Conservation (phyloP, 2,329 filamentous ascomycete species). For the Curvularia lunata region DNA sequence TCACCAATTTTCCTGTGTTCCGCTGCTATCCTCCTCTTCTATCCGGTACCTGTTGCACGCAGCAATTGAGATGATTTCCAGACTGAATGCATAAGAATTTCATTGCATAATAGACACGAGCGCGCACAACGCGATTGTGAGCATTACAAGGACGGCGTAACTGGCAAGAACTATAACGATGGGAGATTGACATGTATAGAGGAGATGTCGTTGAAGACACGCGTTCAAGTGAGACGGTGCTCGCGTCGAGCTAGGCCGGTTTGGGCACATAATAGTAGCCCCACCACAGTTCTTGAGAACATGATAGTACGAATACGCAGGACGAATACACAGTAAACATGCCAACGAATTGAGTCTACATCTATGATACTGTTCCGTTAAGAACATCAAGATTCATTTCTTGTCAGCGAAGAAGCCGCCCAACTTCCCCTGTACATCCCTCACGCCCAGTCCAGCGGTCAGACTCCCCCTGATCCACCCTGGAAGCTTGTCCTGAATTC, state of each 20-base stretch:
- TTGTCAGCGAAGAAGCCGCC: constrained; percentile 48
- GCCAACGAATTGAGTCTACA: background rate
- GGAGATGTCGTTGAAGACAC: constrained; percentile 16
- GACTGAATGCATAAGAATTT: background rate
- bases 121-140: background rate
- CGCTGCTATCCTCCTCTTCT: background rate
- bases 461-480: constrained; percentile 84
- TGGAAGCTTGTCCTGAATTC: constrained; percentile 81
- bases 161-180: background rate
- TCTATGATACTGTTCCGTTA: background rate
- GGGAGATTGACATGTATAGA: background rate
- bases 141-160: background rate
- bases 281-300: background rate
- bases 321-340: background rate
- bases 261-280: constrained; percentile 21
- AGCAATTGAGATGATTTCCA: background rate
- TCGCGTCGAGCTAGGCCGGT: constrained; percentile 12
- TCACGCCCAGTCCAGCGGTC: constrained; percentile 46
- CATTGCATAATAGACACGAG: background rate
- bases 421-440: constrained; percentile 52
- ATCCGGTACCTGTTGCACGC: background rate
- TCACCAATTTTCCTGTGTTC: background rate
- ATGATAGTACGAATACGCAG: background rate
- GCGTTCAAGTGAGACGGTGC: constrained; percentile 17
- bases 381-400: constrained; percentile 6